Conservation (phyloP, 768 basidiomycete genomes). For the Mycena kentingensis region DNA sequence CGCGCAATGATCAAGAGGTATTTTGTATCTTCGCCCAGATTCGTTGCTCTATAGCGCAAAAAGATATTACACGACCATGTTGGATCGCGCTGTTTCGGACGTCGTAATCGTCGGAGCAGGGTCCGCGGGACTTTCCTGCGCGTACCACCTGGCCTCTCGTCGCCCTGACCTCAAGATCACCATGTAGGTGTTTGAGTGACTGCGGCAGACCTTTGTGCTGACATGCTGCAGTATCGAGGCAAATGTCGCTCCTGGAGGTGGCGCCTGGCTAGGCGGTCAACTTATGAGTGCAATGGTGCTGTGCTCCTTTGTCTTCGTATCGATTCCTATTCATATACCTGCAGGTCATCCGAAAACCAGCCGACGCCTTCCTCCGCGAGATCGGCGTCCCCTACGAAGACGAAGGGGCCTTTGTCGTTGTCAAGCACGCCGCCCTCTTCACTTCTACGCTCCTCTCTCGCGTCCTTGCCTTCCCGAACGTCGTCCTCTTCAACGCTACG, state of each 20-base stretch:
- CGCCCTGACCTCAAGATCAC: conserved; percentile 62
- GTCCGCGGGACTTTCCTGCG: conserved; percentile 69
- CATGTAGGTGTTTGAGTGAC: conserved; percentile 22
- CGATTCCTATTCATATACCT: neutral
- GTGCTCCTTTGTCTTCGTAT: neutral
- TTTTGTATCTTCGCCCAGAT: no score
- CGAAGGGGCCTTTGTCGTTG: conserved; percentile 75
- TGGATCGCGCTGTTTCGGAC: conserved; percentile 74
- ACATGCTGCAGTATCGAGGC: conserved; percentile 69
- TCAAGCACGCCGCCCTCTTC: conserved; percentile 82
- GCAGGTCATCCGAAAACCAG: conserved; percentile 78
- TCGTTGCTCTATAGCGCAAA: no score
- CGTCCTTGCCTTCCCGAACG: conserved; percentile 70
- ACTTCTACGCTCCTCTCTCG: conserved; percentile 74
- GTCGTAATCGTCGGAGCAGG: conserved; percentile 79
- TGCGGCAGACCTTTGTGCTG: conserved; percentile 23
- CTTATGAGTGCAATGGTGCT: conserved; percentile 77
- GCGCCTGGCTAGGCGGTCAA: conserved; percentile 79
- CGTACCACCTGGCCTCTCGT: conserved; percentile 67
- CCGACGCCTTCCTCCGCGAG: conserved; percentile 68
- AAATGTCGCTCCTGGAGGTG: conserved; percentile 76
- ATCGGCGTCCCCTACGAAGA: conserved; percentile 76
- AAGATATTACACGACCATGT: conserved; percentile 75
- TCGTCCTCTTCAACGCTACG: conserved; percentile 76
- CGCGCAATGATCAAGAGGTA: conserved; percentile 12